Percentiles rank a stretch among this genome's conserved stretches.
phyloP scores from a whole-genome alignment of 2,329 filamentous ascomycete species.

The Penicillium polonicum region DNA sequence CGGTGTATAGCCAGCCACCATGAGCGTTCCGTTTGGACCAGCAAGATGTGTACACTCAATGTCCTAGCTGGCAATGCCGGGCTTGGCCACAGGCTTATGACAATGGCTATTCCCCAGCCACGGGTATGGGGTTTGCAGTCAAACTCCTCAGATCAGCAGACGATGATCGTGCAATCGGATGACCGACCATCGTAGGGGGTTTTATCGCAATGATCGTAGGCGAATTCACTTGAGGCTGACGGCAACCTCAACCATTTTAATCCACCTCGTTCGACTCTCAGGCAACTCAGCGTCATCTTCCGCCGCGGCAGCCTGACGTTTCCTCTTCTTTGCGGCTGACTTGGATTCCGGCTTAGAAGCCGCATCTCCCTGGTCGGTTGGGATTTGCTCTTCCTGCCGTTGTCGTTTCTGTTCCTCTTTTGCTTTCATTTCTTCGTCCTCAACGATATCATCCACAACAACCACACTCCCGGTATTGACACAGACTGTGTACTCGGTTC shows the following conservation, averaged over 20 bases:
- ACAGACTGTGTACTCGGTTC: conserved; percentile 50
- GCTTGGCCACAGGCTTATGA: neutral
- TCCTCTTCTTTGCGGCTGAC: conserved; percentile 31
- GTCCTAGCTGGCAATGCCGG: neutral
- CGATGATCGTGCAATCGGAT: neutral
- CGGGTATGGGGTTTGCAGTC: neutral
- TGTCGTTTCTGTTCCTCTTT: conserved; percentile 26
- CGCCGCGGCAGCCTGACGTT: conserved; percentile 22
- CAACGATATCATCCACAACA: conserved; percentile 61
- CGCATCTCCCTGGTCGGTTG: conserved; percentile 14
- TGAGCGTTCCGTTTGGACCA: neutral
- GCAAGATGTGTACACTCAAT: neutral
- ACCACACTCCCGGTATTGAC: conserved; percentile 57
- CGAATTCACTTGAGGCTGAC: conserved; percentile 41
- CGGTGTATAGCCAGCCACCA: neutral
- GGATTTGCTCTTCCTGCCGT: conserved; percentile 15
- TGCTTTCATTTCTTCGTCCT: conserved; percentile 35
- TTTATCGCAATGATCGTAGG: neutral
- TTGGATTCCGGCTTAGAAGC: conserved; percentile 16
- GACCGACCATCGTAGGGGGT: neutral
- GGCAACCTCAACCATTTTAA: conserved; percentile 49
- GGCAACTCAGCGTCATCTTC: conserved; percentile 39
- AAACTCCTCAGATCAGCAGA: neutral
- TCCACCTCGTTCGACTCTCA: conserved; percentile 47
- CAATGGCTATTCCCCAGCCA: neutral